phyloP scores from a whole-genome alignment of 2,329 filamentous ascomycete species.

The Diaporthe australafricana region DNA sequence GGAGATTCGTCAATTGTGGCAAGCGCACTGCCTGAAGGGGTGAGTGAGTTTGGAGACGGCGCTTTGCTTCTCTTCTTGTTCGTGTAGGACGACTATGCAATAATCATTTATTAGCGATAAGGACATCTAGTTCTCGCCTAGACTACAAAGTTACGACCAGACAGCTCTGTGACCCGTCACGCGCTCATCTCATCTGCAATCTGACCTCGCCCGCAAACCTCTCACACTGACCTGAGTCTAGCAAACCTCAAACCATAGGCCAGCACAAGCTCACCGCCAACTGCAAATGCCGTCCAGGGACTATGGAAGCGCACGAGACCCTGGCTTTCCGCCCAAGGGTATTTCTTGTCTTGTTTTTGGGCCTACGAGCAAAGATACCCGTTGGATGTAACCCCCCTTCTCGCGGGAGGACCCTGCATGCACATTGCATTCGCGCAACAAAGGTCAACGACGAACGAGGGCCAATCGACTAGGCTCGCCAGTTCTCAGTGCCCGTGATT shows the following conservation, averaged over 20 bases:
- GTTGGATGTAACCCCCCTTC: constrained; percentile 4
- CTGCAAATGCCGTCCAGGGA: neutral
- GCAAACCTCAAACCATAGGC: neutral
- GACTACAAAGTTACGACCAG: neutral
- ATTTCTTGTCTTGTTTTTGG: neutral
- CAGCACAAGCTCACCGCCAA: neutral
- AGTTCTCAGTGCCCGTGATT: neutral
- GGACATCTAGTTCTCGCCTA: too few relatives aligned
- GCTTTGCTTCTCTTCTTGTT: neutral
- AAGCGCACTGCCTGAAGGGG: neutral
- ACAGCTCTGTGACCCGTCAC: neutral
- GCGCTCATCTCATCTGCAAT: neutral
- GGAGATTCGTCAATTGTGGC: neutral
- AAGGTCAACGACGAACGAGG: constrained; percentile 2
- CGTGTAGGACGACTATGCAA: neutral
- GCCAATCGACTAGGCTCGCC: neutral
- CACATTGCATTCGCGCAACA: neutral
- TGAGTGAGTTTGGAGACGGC: neutral
- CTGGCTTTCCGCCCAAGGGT: neutral
- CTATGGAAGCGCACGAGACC: neutral
- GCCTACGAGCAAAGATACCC: neutral
- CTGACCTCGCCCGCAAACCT: neutral
- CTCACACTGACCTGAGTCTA: neutral
- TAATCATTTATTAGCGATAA: neutral
- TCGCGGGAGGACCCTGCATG: constrained; percentile 14